Evolutionary conservation across 2,329 filamentous ascomycete genomes (phyloP).

Genomic region (Penicillium rolfsii): DNA sequence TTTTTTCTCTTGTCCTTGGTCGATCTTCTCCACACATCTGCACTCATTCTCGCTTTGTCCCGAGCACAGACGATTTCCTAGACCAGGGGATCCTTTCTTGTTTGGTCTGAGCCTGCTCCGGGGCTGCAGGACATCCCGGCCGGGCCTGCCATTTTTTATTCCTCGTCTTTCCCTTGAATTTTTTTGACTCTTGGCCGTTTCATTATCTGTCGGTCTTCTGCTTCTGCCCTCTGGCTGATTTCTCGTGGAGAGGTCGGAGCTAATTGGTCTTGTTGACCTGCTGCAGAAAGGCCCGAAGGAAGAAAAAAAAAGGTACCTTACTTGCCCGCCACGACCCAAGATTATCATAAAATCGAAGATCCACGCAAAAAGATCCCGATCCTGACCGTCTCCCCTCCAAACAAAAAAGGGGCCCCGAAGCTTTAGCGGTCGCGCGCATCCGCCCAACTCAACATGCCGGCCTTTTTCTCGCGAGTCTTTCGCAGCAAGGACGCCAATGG

Average conservation of each 20-base stretch:
- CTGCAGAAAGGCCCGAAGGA: conserved; percentile 12
- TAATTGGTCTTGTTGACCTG: conserved; percentile 17
- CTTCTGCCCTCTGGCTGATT: conserved; percentile 11
- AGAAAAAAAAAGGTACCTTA: conserved; percentile 19
- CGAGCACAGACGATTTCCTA: conserved; percentile 23
- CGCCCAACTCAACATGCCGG: conserved; percentile 48
- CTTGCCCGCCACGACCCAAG: not conserved
- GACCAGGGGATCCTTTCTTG: conserved; percentile 18
- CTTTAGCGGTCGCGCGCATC: conserved; percentile 6
- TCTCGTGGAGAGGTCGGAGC: conserved; percentile 8
- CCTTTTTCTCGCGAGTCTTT: conserved; percentile 64
- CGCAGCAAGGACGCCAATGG: conserved; percentile 73
- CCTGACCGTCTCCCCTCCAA: not conserved
- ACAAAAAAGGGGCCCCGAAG: not conserved
- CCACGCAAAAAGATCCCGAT: not conserved
- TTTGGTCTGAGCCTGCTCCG: conserved; percentile 26
- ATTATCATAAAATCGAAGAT: not conserved
- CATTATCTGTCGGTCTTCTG: conserved; percentile 22
- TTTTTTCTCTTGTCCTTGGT: not conserved
- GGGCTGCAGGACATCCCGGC: conserved; percentile 33
- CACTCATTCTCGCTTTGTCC: conserved; percentile 9
- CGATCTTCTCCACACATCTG: conserved; percentile 6
- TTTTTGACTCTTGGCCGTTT: not conserved
- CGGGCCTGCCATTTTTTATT: conserved; percentile 9
- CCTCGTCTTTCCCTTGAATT: not conserved